Evolutionary conservation across 345 rosid species (phyloP), one percentile per base, ranked within the genome.

Genomic region (Litchi chinensis): DNA sequence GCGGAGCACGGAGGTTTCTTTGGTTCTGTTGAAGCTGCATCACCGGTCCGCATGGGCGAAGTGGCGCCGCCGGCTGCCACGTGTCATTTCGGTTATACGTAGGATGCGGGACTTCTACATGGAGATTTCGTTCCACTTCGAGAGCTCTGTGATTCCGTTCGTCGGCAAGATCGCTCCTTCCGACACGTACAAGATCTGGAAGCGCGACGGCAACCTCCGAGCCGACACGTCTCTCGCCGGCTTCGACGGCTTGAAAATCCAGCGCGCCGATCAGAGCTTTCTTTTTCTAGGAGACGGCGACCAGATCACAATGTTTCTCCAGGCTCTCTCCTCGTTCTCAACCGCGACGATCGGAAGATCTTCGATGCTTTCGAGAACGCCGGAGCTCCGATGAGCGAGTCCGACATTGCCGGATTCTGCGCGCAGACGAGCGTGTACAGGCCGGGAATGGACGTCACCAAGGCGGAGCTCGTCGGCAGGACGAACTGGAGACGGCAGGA

Each of bases 391-490:
- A 85, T 93, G 85, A 89, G 84, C 75, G 97, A 91, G 10, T 66
- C 88, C 0, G 98, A 92, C 10, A 78, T 91, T 57, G 83, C 89
- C 11, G 87, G 87, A 5, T 88, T 90, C 82, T 88, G 90, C 77
- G 83, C 92, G 2, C 95, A 94, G 70, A 87, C 95, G 8, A 91
- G 90, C 85, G 90, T 96, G 8, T 87, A 90, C 83, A 86, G 98
- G 5, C 98, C 99, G 0, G 99, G 97, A n/a, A 92, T 96, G 91
- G 98, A 96, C 79, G 97, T 96, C n/a, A 92, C 98, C 4, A 90
- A 83, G 69, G 97, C 98, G 3, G 88, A 90, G 82, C 90, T 94
- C 44, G 94, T 94, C 0, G 88, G 88, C 50, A 83, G 92, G 67
- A 94, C 86, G 13, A 96, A 90, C 40, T 96, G 99, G 99, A 82